These are phyloP conservation scores for Setomelanomma holmii DNA, from an alignment of 2,329 filamentous ascomycete species.

Conservation along the genomic window DNA sequence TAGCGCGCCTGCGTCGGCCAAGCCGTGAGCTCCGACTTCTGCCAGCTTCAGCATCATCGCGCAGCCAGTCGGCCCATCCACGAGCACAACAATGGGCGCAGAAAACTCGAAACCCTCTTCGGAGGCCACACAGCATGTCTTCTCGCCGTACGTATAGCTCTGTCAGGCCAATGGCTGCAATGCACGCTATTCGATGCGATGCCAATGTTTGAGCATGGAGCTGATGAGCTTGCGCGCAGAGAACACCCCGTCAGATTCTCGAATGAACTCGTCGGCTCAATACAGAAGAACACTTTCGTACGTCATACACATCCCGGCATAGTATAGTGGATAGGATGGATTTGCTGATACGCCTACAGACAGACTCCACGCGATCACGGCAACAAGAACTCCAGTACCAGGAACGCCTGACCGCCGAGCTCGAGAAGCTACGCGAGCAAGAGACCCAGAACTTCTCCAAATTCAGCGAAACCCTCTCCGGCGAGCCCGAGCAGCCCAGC, in stretches of 20 bases:
- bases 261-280: conserved; percentile 78
- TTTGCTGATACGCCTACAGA: conserved; percentile 60
- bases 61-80: conserved; percentile 25
- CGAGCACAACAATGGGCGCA: conserved; percentile 62
- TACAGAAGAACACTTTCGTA: conserved; percentile 89
- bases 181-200: background rate
- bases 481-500: conserved; percentile 49
- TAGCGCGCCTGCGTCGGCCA: conserved; percentile 37
- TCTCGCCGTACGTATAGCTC: conserved; percentile 61
- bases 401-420: conserved; percentile 82
- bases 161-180: conserved; percentile 29
- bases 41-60: conserved; percentile 38
- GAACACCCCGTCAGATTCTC: conserved; percentile 75
- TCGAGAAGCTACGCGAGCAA: conserved; percentile 76
- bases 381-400: conserved; percentile 87
- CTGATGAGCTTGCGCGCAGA: conserved; percentile 54
- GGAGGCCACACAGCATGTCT: conserved; percentile 65
- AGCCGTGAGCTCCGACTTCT: conserved; percentile 39
- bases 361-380: conserved; percentile 84
- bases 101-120: conserved; percentile 67
- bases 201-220: conserved; percentile 5
- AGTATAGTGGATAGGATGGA: background rate
- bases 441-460: conserved; percentile 73
- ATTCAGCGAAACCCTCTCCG: conserved; percentile 69
- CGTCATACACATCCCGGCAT: conserved; percentile 3